Conservation (phyloP, 345 rosid species). For the Dipteronia sinensis region DNA sequence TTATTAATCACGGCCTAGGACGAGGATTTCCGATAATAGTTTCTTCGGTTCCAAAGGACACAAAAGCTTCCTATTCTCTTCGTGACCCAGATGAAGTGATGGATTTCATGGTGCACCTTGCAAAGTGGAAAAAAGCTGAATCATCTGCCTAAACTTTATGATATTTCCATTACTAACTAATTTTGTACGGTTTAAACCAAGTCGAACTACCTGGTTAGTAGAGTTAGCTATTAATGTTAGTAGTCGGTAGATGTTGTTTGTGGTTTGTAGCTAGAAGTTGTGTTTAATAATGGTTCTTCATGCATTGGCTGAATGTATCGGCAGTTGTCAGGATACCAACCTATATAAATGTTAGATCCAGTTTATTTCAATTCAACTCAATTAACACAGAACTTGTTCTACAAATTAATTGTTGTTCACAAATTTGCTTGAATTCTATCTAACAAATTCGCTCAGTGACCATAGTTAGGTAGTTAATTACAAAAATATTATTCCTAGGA, state of each 20-base stretch:
- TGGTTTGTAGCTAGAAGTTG: too few species aligned
- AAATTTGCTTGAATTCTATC: background rate
- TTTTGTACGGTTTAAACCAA: too few species aligned
- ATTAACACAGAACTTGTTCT: too few species aligned
- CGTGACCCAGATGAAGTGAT: constrained; percentile 40
- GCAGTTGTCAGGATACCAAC: too few species aligned
- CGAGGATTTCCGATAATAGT: constrained; percentile 50
- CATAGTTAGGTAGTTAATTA: background rate
- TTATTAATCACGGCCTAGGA: constrained; percentile 36
- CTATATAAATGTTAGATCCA: too few species aligned
- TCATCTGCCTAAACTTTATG: background rate
- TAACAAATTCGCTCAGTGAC: constrained; percentile 6
- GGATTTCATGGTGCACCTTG: constrained; percentile 34
- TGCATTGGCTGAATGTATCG: too few species aligned
- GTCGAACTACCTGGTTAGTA: too few species aligned
- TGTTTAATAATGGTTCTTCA: too few species aligned
- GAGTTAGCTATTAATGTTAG: too few species aligned
- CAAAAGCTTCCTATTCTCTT: constrained; percentile 47
- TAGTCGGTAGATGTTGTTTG: too few species aligned
- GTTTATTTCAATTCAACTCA: too few species aligned
- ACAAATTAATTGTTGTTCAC: too few species aligned
- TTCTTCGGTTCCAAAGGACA: constrained; percentile 38
- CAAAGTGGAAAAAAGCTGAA: constrained; percentile 40
- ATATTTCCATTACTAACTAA: background rate
- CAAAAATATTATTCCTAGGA: background rate